Conservation (phyloP, 129 eudicot genomes). For the Mikania micrantha region DNA sequence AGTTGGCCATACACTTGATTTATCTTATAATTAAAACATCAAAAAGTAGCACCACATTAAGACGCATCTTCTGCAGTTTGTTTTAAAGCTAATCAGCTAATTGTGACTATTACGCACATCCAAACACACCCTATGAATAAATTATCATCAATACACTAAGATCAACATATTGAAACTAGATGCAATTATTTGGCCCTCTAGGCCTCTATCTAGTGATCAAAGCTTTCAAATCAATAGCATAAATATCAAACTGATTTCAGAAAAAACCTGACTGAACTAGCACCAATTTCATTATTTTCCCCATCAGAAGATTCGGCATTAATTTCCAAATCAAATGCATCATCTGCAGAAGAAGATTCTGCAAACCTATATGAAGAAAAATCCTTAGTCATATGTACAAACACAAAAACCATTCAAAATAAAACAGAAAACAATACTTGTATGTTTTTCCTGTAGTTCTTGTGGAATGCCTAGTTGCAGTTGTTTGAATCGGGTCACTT, state of each 20-base stretch:
- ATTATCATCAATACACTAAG: neutral
- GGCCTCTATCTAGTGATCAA: neutral
- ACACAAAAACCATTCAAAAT: conserved; percentile 9
- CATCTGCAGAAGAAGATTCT: conserved; percentile 81
- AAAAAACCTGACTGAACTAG: conserved; percentile 6
- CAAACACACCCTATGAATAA: neutral
- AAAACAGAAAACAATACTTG: conserved; percentile 38
- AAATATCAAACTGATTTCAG: conserved; percentile 23
- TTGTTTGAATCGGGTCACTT: conserved; percentile 28
- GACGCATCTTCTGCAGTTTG: neutral
- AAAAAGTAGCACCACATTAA: neutral
- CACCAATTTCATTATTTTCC: conserved; percentile 44
- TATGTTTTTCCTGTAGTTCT: conserved; percentile 62
- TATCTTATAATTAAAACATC: neutral
- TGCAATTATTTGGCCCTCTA: conserved; percentile 12
- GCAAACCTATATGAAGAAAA: conserved; percentile 43
- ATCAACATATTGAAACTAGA: neutral
- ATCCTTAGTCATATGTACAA: conserved; percentile 1
- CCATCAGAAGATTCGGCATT: conserved; percentile 36
- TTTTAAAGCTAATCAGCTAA: neutral
- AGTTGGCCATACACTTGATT: neutral
- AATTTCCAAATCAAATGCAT: conserved; percentile 38
- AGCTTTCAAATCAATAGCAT: conserved; percentile 3
- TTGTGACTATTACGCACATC: neutral
- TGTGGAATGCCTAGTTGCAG: conserved; percentile 67